Evolutionary conservation across 306 rosid species (phyloP), one percentile per base, ranked within the genome.

Genomic region (Prinsepia uniflora): DNA sequence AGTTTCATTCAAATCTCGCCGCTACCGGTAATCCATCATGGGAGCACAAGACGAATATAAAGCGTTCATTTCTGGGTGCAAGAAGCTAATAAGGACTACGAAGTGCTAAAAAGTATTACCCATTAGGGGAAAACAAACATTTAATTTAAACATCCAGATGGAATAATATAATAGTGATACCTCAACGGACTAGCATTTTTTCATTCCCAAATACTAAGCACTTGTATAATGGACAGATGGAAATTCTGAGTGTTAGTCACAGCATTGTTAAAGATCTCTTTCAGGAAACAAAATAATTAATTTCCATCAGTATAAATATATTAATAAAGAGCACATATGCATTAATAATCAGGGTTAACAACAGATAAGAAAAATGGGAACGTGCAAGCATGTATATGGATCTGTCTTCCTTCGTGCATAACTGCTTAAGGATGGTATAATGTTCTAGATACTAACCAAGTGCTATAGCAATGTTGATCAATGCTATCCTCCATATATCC

Each of bases 401-500:
- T 46, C 41, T 45, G 7, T 19, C 47, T 13, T 10, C 30, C 66
- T 9, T 45, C 13, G 4, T 6, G 10, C 40, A 62, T 48, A 36
- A 62, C 43, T 18, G 43, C 22, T 34, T 43, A 13, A 7, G 20
- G 65, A 40, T 36, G 67, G 9, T 64, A 46, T 62, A 53, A 57
- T 45, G 49, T 66, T 72, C 65, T 18, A 59, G 9, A 71, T 76
- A 84, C 96, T 63, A 77, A 94, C 98, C 98, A 58, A 94, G 89
- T 66, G 97, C 97, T 77, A 84, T 71, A 52, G 87, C 71, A 68
- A 94, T 84, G 84, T 90, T 88, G 78, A 78, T 79, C 82, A 90
- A 67, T 65, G 98, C 96, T 52, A 80, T 67, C 80, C 81, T 80
- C 98, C 98, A 94, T 75, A 90, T 82, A 68, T 94, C 95, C 75